Conservation (phyloP, 2,329 filamentous ascomycete species). For the Grosmannia huntii region DNA sequence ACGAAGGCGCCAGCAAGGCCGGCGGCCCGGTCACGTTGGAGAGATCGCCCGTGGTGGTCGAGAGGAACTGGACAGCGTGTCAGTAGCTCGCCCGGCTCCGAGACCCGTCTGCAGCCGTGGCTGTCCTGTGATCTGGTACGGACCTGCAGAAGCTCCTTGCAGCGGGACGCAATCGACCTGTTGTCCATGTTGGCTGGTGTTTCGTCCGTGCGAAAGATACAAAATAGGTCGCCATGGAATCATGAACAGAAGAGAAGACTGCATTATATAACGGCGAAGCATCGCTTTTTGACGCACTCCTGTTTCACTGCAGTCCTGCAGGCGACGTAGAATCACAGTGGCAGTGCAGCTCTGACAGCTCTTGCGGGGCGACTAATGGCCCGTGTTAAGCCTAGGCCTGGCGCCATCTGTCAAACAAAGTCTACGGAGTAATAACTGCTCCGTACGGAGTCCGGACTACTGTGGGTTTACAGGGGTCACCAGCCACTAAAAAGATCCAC, state of each 20-base stretch:
- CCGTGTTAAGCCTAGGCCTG: neutral
- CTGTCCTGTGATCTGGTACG: neutral
- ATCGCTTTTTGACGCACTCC: slow-evolving; percentile 5
- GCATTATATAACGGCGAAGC: neutral
- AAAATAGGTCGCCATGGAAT: neutral
- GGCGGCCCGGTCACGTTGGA: slow-evolving; percentile 39
- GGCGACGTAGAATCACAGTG: neutral
- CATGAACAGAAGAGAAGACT: neutral
- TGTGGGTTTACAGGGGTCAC: too few relatives aligned
- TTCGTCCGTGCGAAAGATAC: neutral
- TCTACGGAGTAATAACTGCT: neutral
- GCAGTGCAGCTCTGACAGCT: neutral
- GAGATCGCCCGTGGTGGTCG: slow-evolving; percentile 33
- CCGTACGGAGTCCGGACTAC: too few relatives aligned
- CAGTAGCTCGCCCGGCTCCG: neutral
- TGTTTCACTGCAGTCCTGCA: slow-evolving; percentile 6
- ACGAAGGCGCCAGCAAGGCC: slow-evolving; percentile 33
- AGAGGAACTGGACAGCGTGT: slow-evolving; percentile 17
- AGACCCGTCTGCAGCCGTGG: too few relatives aligned
- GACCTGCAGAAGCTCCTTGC: slow-evolving; percentile 20
- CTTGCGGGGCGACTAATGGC: neutral
- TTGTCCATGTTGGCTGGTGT: slow-evolving; percentile 12
- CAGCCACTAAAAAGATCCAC: too few relatives aligned
- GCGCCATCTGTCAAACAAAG: neutral
- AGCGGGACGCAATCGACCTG: slow-evolving; percentile 17